Evolutionary conservation across 371 early-diverging fungal genomes (phyloP).

Genomic region (Apophysomyces sp.): DNA sequence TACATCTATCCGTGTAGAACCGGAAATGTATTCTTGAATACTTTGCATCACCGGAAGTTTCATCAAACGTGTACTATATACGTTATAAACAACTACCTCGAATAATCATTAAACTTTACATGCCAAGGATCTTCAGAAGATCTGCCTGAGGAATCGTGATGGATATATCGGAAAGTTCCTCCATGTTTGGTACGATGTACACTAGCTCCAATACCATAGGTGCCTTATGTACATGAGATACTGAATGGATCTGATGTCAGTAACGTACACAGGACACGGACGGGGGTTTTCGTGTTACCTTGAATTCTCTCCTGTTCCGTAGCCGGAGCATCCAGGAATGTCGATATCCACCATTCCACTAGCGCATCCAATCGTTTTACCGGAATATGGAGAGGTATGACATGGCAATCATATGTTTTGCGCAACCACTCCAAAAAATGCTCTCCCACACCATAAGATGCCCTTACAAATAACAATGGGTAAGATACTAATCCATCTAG

Average conservation of each 20-base stretch:
- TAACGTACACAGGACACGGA: neutral
- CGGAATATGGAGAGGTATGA: neutral
- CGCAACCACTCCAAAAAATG: neutral
- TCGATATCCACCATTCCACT: neutral
- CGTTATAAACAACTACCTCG: neutral
- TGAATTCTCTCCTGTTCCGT: neutral
- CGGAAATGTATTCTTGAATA: neutral
- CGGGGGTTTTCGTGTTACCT: neutral
- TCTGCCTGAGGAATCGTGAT: neutral
- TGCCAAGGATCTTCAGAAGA: neutral
- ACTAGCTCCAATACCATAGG: neutral
- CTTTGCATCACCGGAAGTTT: neutral
- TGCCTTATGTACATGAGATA: neutral
- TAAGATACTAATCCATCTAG: neutral
- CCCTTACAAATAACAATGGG: neutral
- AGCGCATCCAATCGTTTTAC: neutral
- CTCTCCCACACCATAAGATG: neutral
- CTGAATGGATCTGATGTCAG: neutral
- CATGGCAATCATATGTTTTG: neutral
- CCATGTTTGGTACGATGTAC: neutral
- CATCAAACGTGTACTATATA: neutral
- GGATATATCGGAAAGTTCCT: neutral
- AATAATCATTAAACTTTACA: neutral
- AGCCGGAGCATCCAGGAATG: neutral
- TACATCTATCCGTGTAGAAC: neutral